Percentiles rank a stretch among this genome's conserved stretches.
Conservation (phyloP, 2,329 filamentous ascomycete genomes). For the Lecanicillium sp. region DNA sequence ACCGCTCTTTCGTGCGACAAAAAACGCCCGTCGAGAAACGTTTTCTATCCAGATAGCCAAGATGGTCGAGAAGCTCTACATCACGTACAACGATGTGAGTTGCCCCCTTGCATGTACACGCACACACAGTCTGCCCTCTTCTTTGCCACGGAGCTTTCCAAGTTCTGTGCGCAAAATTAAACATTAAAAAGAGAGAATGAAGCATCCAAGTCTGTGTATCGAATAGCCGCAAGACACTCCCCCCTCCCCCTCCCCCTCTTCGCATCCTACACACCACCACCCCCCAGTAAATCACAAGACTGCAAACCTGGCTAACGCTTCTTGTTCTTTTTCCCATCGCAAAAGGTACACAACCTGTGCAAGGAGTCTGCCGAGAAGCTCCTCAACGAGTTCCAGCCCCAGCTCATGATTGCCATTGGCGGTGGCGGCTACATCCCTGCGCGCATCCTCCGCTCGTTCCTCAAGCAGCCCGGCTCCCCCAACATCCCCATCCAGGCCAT, state of each 20-base stretch:
- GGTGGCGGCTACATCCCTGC: conserved; percentile 96
- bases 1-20: background rate
- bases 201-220: background rate
- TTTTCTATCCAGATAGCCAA: conserved; percentile 26
- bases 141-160: too few relatives aligned
- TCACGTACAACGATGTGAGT: conserved; percentile 85
- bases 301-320: conserved; percentile 1
- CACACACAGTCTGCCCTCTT: too few relatives aligned
- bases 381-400: conserved; percentile 77
- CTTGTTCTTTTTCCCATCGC: conserved; percentile 5
- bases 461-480: conserved; percentile 75
- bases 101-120: background rate
- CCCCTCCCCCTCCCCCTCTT: background rate
- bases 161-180: too few relatives aligned
- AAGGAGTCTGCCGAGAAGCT: conserved; percentile 75
- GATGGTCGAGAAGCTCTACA: conserved; percentile 80
- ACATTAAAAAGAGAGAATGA: too few relatives aligned
- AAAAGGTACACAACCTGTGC: conserved; percentile 93
- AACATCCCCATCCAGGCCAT: conserved; percentile 99
- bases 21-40: too few relatives aligned
- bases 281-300: background rate
- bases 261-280: too few relatives aligned
- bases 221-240: background rate
- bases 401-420: conserved; percentile 97
- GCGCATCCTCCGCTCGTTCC: conserved; percentile 93